Percentiles rank a stretch among this genome's conserved stretches.
These are phyloP conservation scores for Bipolaris zeicola DNA, from an alignment of 2,329 filamentous ascomycete species.

Conservation along the genomic window DNA sequence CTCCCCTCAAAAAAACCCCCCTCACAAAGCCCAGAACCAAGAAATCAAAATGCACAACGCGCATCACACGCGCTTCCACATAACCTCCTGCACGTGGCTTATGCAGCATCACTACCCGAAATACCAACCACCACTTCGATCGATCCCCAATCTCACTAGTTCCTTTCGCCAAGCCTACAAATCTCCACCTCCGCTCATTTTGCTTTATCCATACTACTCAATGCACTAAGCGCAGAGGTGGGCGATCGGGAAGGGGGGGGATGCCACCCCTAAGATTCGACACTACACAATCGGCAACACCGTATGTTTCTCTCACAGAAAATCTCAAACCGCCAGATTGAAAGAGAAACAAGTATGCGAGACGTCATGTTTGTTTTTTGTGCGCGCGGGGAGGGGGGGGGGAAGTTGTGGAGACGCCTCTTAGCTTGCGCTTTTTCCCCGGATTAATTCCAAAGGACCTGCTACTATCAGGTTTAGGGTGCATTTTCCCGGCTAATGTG, in stretches of 20 bases:
- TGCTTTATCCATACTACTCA: too few relatives aligned
- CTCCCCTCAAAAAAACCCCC: too few relatives aligned
- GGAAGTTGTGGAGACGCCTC: conserved; percentile 3
- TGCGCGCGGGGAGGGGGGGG: not conserved
- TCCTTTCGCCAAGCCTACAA: not conserved
- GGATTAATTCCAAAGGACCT: conserved; percentile 1
- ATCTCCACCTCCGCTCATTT: not conserved
- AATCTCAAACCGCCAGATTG: not conserved
- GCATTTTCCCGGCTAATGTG: not conserved
- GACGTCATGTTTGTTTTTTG: not conserved
- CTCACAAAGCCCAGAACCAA: too few relatives aligned
- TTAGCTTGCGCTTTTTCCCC: conserved; percentile 1
- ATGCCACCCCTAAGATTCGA: not conserved
- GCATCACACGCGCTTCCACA: too few relatives aligned
- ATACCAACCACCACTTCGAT: too few relatives aligned
- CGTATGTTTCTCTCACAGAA: not conserved
- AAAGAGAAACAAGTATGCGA: too few relatives aligned
- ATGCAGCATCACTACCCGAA: too few relatives aligned
- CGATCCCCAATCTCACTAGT: too few relatives aligned
- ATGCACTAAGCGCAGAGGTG: too few relatives aligned
- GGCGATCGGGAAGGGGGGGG: too few relatives aligned
- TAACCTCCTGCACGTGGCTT: too few relatives aligned
- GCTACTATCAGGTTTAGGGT: not conserved
- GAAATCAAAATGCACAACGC: too few relatives aligned
- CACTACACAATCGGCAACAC: not conserved